Conservation (phyloP, 2,329 filamentous ascomycete genomes). For the Thermothelomyces thermophilus region DNA sequence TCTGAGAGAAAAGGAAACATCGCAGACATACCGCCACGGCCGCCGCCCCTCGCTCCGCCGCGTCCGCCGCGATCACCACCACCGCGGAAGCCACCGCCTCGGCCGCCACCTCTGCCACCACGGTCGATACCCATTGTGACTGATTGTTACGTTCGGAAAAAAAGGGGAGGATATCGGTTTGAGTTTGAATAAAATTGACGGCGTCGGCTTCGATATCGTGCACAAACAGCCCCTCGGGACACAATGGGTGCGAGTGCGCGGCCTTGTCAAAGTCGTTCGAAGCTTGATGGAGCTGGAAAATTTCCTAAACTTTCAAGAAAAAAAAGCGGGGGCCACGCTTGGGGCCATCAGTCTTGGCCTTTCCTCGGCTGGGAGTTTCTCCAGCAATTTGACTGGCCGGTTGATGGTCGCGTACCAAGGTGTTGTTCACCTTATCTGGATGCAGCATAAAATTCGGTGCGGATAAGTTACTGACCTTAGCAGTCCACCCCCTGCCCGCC, state of each 20-base stretch:
- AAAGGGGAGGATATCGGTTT: not conserved
- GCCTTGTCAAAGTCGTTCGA: conserved; percentile 19
- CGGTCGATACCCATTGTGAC: conserved; percentile 39
- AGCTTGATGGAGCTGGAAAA: conserved; percentile 27
- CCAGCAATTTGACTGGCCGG: conserved; percentile 14
- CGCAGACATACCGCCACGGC: conserved; percentile 24
- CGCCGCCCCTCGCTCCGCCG: conserved; percentile 27
- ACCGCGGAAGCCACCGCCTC: conserved; percentile 32
- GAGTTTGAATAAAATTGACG: conserved; percentile 1
- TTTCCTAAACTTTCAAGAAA: conserved; percentile 24
- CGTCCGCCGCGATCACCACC: conserved; percentile 28
- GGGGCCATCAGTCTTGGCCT: not conserved
- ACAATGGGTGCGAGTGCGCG: conserved; percentile 23
- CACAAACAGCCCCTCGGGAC: conserved; percentile 12
- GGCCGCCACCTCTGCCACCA: conserved; percentile 36
- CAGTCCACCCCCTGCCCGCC: not conserved
- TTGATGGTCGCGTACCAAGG: not conserved
- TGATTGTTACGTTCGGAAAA: conserved; percentile 8
- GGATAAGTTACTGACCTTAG: conserved; percentile 4
- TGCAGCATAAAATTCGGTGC: not conserved
- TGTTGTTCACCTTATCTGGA: not conserved
- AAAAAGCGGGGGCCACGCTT: conserved; percentile 21
- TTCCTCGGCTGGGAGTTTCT: conserved; percentile 17
- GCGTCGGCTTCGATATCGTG: conserved; percentile 7
- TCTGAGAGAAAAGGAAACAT: not conserved